A percentile compares a stretch with the other conserved stretches of the same genome.
phyloP scores from a whole-genome alignment of 1,284 basidiomycete species.

The Tilletiaria anomala region DNA sequence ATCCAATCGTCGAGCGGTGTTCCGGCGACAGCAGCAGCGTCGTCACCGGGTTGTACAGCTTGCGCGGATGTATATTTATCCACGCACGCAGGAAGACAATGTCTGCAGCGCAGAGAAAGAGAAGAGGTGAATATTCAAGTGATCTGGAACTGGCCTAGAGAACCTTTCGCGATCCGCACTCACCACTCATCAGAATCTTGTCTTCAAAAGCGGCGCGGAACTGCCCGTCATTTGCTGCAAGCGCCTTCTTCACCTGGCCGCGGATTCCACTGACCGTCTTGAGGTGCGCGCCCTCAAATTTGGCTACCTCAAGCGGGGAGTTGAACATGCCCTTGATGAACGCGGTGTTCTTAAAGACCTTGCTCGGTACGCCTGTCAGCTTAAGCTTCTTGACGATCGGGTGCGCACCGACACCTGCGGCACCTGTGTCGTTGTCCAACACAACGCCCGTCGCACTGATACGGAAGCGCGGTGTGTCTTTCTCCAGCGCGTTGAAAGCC shows the following conservation, averaged over 20 bases:
- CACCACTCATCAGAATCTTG: conserved; percentile 87
- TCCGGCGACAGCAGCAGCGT: conserved; percentile 52
- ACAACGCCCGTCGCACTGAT: conserved; percentile 89
- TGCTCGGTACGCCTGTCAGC: conserved; percentile 81
- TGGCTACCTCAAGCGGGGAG: conserved; percentile 81
- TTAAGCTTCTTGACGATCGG: conserved; percentile 99
- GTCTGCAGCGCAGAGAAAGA: conserved; percentile 46
- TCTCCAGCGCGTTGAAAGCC: conserved; percentile 74
- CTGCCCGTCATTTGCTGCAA: conserved; percentile 82
- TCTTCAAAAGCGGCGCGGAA: conserved; percentile 97
- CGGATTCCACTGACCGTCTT: conserved; percentile 88
- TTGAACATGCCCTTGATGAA: conserved; percentile 98
- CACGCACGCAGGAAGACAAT: conserved; percentile 91
- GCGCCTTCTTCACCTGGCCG: conserved; percentile 89
- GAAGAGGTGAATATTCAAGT: too few species aligned
- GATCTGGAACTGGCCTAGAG: neutral
- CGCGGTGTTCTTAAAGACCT: conserved; percentile 98
- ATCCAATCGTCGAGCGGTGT: conserved; percentile 7
- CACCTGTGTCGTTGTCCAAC: conserved; percentile 59
- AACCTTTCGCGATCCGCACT: conserved; percentile 32
- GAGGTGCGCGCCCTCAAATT: conserved; percentile 93
- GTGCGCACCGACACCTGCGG: conserved; percentile 43
- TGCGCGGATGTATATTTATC: conserved; percentile 87
- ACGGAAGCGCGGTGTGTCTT: conserved; percentile 61
- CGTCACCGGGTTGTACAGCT: conserved; percentile 93